A percentile compares a stretch with the other conserved stretches of the same genome.
phyloP scores from a whole-genome alignment of 139 green algal genomes.

The Coelastrella sp. region DNA sequence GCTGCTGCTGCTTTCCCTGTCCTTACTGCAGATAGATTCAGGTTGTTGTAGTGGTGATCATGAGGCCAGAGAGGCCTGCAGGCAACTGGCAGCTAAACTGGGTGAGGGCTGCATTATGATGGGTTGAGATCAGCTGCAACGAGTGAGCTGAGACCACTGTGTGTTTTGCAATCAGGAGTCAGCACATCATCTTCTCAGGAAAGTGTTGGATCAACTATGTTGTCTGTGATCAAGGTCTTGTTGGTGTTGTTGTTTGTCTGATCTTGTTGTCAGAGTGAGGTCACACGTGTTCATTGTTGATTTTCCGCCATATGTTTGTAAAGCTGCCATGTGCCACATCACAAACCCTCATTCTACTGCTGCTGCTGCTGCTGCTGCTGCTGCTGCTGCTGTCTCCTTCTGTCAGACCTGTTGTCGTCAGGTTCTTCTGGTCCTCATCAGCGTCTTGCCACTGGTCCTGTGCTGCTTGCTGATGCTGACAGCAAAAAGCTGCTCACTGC shows the following conservation, averaged over 20 bases:
- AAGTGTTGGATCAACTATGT: too few relatives aligned
- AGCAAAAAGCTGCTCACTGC: slow-evolving; percentile 55
- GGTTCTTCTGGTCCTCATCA: background rate
- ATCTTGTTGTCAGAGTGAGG: too few relatives aligned
- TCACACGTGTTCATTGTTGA: background rate
- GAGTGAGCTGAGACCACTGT: too few relatives aligned
- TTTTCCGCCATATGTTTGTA: too few relatives aligned
- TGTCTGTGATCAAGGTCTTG: too few relatives aligned
- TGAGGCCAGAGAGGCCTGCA: slow-evolving; percentile 57
- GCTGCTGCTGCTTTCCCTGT: slow-evolving; percentile 56
- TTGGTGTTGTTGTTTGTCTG: too few relatives aligned
- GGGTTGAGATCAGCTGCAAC: too few relatives aligned
- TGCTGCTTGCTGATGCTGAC: slow-evolving; percentile 61
- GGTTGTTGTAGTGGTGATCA: slow-evolving; percentile 59
- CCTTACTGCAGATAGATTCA: too few relatives aligned
- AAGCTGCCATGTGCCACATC: background rate
- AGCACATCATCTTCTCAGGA: too few relatives aligned
- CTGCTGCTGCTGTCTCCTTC: background rate
- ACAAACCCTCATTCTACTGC: background rate
- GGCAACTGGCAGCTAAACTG: slow-evolving; percentile 57
- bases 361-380: slow-evolving; percentile 21
- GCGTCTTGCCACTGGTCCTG: slow-evolving; percentile 55
- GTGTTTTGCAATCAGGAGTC: too few relatives aligned
- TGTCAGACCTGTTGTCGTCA: too few relatives aligned
- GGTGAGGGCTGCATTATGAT: slow-evolving; percentile 23